These are phyloP conservation scores for Geum urbanum DNA, from an alignment of 306 rosid genomes.

Conservation along the genomic window DNA sequence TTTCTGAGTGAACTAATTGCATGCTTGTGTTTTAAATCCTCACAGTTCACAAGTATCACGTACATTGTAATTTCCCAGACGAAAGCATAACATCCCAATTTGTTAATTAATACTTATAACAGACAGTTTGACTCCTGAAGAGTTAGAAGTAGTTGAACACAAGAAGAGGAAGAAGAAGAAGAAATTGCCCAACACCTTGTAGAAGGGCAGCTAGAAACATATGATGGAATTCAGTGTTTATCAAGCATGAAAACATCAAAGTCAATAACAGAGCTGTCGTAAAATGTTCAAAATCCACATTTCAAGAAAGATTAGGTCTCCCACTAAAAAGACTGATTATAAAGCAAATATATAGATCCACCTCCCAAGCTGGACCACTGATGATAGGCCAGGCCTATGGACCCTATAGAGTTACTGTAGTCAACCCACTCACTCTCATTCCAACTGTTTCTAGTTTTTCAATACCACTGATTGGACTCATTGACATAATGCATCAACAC, in stretches of 20 bases:
- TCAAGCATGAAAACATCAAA: background rate
- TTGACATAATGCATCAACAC: background rate
- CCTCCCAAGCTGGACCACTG: slow-evolving; percentile 15
- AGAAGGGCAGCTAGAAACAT: slow-evolving; percentile 2
- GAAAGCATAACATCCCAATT: background rate
- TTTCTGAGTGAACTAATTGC: background rate
- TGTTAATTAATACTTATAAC: background rate
- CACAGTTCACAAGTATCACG: background rate
- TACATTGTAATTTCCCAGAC: background rate
- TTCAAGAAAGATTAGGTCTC: background rate
- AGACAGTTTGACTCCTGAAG: background rate
- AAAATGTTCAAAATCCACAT: background rate
- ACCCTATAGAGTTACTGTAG: slow-evolving; percentile 6
- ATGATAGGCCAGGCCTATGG: background rate
- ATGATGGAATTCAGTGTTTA: background rate
- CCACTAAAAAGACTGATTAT: background rate
- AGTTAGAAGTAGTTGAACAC: background rate
- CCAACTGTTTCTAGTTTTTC: slow-evolving; percentile 6
- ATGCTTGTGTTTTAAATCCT: background rate
- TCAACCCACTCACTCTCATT: slow-evolving; percentile 1
- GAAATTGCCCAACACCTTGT: background rate
- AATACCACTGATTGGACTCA: background rate
- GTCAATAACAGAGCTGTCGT: background rate
- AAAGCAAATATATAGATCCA: background rate
- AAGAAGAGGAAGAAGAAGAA: background rate